These are phyloP conservation scores for Maudiozyma serrabonitensis DNA, from an alignment of 805 yeast genomes.

Conservation along the genomic window DNA sequence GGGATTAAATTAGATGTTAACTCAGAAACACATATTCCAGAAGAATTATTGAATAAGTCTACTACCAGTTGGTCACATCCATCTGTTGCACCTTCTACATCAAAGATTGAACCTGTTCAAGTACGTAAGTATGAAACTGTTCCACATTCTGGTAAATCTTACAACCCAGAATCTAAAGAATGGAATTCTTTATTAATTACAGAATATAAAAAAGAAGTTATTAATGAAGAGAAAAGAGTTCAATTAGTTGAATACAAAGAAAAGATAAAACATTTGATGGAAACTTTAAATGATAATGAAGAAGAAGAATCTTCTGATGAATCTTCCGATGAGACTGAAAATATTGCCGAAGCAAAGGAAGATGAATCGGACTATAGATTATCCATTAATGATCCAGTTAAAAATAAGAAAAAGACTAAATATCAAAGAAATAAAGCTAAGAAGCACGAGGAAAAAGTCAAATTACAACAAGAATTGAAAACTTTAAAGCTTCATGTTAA, in stretches of 20 bases:
- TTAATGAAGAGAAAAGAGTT: conserved; percentile 54
- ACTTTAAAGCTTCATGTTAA: conserved; percentile 49
- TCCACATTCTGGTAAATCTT: conserved; percentile 85
- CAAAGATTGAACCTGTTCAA: conserved; percentile 41
- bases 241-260: conserved; percentile 53
- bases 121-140: conserved; percentile 41
- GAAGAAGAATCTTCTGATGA: conserved; percentile 34
- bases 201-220: conserved; percentile 59
- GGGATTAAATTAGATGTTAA: conserved; percentile 21
- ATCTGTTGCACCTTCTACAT: conserved; percentile 44
- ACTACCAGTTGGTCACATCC: conserved; percentile 44
- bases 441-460: conserved; percentile 48
- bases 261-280: conserved; percentile 56
- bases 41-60: conserved; percentile 31
- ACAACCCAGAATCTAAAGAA: conserved; percentile 71
- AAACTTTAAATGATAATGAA: conserved; percentile 50
- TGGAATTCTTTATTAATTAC: conserved; percentile 67
- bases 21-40: conserved; percentile 29
- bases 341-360: conserved; percentile 25
- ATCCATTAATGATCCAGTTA: conserved; percentile 65
- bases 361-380: conserved; percentile 34
- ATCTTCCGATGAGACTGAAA: conserved; percentile 30
- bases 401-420: conserved; percentile 62
- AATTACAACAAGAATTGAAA: conserved; percentile 47
- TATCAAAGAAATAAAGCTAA: conserved; percentile 65